These are phyloP conservation scores for Pestalotiopsis fici DNA, from an alignment of 2,329 filamentous ascomycete species.

Conservation along the genomic window DNA sequence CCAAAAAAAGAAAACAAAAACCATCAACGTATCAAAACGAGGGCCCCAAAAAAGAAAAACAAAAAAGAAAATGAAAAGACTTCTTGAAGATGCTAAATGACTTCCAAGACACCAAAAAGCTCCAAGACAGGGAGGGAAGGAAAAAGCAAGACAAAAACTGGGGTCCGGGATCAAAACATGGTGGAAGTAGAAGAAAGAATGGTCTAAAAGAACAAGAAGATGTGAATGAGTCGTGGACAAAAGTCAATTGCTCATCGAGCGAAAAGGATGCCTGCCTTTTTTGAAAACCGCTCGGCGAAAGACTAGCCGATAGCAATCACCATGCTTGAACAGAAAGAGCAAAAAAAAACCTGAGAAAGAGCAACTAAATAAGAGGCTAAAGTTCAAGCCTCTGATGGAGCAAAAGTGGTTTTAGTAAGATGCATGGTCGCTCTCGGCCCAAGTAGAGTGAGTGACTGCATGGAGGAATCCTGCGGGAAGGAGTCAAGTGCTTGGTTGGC, in stretches of 20 bases:
- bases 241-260: constrained; percentile 10
- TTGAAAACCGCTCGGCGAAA: constrained; percentile 5
- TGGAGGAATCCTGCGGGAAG: neutral
- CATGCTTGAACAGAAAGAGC: constrained; percentile 7
- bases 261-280: constrained; percentile 6
- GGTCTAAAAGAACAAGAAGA: constrained; percentile 22
- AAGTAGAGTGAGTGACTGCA: neutral
- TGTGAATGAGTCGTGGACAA: constrained; percentile 17
- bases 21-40: constrained; percentile 19
- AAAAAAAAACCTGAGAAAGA: neutral
- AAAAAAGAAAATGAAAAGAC: neutral
- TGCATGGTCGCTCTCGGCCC: neutral
- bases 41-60: constrained; percentile 30
- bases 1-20: neutral
- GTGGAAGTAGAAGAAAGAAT: constrained; percentile 26
- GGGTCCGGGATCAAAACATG: constrained; percentile 39
- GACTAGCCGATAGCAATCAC: constrained; percentile 8
- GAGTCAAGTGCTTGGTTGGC: neutral
- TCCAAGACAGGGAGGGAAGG: constrained; percentile 24
- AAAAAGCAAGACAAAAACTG: constrained; percentile 24
- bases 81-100: constrained; percentile 31
- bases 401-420: neutral
- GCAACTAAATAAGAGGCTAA: constrained; percentile 10
- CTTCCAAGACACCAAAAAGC: constrained; percentile 45
- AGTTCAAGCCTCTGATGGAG: constrained; percentile 8